phyloP scores from a whole-genome alignment of 768 basidiomycete species.

The Dacryopinax spathularia region DNA sequence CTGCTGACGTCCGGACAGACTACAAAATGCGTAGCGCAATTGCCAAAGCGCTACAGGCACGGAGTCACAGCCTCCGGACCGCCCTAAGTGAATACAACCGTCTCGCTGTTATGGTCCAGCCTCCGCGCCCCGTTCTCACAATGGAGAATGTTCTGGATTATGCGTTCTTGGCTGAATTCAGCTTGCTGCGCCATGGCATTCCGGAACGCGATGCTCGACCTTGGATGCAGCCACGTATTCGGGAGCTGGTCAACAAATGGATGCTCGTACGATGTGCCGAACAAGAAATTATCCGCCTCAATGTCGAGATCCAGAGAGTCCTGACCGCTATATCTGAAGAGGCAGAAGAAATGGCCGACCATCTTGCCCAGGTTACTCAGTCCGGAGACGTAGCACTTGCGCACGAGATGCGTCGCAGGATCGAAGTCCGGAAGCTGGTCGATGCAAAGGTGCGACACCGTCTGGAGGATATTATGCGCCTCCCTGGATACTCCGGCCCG shows the following conservation, averaged over 20 bases:
- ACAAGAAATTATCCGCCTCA: conserved; percentile 1
- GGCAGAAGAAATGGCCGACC: background rate
- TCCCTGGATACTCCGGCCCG: background rate
- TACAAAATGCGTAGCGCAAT: conserved; percentile 24
- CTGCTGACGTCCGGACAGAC: conserved; percentile 11
- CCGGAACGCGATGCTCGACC: background rate
- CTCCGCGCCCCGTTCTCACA: background rate
- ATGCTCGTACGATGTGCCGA: background rate
- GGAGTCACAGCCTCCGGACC: conserved; percentile 8
- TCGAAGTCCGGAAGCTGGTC: background rate
- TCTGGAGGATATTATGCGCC: background rate
- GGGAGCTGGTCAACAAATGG: background rate
- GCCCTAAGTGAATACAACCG: conserved; percentile 6
- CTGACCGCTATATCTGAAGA: background rate
- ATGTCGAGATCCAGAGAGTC: conserved; percentile 3
- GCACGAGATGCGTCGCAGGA: background rate
- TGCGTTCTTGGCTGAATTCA: conserved; percentile 4
- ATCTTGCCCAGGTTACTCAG: background rate
- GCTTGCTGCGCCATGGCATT: background rate
- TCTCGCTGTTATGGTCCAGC: background rate
- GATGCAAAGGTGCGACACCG: background rate
- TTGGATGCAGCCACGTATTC: conserved; percentile 1
- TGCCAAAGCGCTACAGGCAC: conserved; percentile 20
- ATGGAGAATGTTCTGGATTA: background rate
- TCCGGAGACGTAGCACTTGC: background rate